Conservation (phyloP, 345 rosid genomes). For the Euclidium syriacum region DNA sequence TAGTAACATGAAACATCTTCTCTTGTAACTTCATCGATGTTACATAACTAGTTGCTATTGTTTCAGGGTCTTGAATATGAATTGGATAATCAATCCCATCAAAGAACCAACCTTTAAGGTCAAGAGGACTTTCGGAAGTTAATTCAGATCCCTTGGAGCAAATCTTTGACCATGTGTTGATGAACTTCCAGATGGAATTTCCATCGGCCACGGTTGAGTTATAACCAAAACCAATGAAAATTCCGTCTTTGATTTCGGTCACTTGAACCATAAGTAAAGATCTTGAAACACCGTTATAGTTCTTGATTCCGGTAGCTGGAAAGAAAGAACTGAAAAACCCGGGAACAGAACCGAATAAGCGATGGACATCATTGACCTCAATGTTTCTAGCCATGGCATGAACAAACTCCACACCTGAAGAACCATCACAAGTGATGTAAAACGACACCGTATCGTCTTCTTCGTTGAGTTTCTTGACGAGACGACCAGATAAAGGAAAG, state of each 20-base stretch:
- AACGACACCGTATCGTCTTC: slow-evolving; percentile 29
- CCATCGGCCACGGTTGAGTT: slow-evolving; percentile 40
- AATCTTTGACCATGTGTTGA: slow-evolving; percentile 44
- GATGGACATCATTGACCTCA: slow-evolving; percentile 24
- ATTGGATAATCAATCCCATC: slow-evolving; percentile 17
- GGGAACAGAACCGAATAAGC: slow-evolving; percentile 28
- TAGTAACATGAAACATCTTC: slow-evolving; percentile 32
- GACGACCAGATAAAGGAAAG: slow-evolving; percentile 40
- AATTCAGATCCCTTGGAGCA: neutral
- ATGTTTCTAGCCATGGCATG: slow-evolving; percentile 33
- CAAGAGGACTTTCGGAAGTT: neutral
- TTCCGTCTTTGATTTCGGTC: slow-evolving; percentile 41
- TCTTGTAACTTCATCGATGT: slow-evolving; percentile 16
- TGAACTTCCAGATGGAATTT: slow-evolving; percentile 38
- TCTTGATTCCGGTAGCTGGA: slow-evolving; percentile 32
- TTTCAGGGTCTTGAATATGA: slow-evolving; percentile 26
- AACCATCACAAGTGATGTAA: slow-evolving; percentile 33
- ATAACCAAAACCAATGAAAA: slow-evolving; percentile 38
- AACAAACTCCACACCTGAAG: slow-evolving; percentile 39
- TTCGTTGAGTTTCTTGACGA: slow-evolving; percentile 16
- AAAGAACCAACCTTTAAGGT: slow-evolving; percentile 32
- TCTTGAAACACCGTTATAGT: slow-evolving; percentile 28
- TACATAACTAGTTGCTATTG: neutral
- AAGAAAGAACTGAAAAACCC: slow-evolving; percentile 31
- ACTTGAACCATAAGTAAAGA: slow-evolving; percentile 44